Percentiles rank a stretch among this genome's conserved stretches.
phyloP scores from a whole-genome alignment of 495 filamentous ascomycete genomes.

The Aspergillus campestris region DNA sequence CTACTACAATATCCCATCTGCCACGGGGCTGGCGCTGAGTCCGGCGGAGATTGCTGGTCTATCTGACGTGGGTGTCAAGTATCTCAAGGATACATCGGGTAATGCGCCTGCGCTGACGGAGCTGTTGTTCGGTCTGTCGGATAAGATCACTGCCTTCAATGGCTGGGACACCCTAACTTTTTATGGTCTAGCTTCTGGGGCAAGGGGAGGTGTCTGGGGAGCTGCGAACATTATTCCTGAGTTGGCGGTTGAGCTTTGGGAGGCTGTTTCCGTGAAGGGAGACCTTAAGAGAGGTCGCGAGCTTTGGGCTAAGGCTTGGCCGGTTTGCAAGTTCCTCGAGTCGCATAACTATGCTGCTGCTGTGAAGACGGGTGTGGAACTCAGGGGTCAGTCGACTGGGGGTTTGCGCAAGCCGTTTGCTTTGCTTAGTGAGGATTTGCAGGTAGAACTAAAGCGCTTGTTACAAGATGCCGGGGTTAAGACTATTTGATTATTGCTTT shows the following conservation, averaged over 20 bases:
- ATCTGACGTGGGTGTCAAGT: conserved; percentile 23
- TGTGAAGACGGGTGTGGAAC: conserved; percentile 29
- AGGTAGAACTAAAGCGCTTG: conserved; percentile 21
- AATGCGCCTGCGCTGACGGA: conserved; percentile 29
- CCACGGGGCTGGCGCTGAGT: conserved; percentile 16
- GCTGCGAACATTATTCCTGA: conserved; percentile 31
- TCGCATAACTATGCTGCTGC: conserved; percentile 24
- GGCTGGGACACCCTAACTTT: conserved; percentile 33
- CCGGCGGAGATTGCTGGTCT: conserved; percentile 22
- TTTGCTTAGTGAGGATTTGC: conserved; percentile 14
- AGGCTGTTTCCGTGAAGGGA: conserved; percentile 22
- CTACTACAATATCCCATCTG: conserved; percentile 30
- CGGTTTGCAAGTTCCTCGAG: conserved; percentile 31
- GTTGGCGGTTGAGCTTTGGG: conserved; percentile 25
- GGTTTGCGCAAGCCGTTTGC: conserved; percentile 28
- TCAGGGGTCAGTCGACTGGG: conserved; percentile 24
- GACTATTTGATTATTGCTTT: conserved; percentile 13
- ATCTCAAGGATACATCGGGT: conserved; percentile 31
- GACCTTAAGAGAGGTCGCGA: conserved; percentile 22
- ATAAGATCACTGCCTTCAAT: conserved; percentile 27
- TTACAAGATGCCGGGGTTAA: conserved; percentile 24
- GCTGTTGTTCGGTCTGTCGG: conserved; percentile 20
- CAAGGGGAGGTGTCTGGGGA: conserved; percentile 25
- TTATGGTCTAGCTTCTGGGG: conserved; percentile 26
- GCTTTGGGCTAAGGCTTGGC: conserved; percentile 26